Evolutionary conservation across 139 green algal species (phyloP), one percentile per base, ranked within the genome.

Genomic region (Tetradesmus lagerheimii): DNA sequence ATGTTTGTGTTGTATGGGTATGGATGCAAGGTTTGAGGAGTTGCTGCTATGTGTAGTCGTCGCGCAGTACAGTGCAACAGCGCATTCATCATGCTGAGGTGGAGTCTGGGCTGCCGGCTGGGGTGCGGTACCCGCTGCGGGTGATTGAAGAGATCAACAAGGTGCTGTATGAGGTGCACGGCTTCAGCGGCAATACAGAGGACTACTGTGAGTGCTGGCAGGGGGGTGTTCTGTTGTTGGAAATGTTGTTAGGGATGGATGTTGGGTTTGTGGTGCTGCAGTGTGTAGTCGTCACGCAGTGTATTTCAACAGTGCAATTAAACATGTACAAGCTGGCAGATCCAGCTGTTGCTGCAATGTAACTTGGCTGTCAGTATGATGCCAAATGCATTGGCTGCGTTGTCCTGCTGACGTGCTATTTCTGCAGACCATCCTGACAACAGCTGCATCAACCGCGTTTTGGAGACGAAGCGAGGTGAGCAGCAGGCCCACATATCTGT

Each of bases 121-220:
- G 71, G 50, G 45, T 84, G 29, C n/a, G 86, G 11, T 90, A 90
- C 53, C 86, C 86, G 4, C 15, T 86, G 53, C 27, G 86, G 4
- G 57, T 90, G 29, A 41, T 90, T 14, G 64, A 79, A 37, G 77
- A 85, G 50, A 79, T 90, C 53, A 90, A 90, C 76, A 50, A 50
- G 43, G 43, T 50, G 43, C 43, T 50, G 43, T 50, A 14, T 50
- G 43, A 50, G 43, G 43, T 50, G 43, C 86, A 90, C 39, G 79
- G 79, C 3, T 91, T 87, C 79, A 83, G 50, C 12, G 87, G 87
- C 47, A 86, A 91, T 43, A 29, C n/a, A 20, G 50, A 93, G 80
- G 93, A 96, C 37, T 95, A 95, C 92, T 96, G 47, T 62, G 8
- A 18, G 47, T 23, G 43, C 47, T 62, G 47, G 57, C 37, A 57